These are phyloP conservation scores for Metschnikowia kofuensis DNA, from an alignment of 805 yeast species.

Conservation along the genomic window DNA sequence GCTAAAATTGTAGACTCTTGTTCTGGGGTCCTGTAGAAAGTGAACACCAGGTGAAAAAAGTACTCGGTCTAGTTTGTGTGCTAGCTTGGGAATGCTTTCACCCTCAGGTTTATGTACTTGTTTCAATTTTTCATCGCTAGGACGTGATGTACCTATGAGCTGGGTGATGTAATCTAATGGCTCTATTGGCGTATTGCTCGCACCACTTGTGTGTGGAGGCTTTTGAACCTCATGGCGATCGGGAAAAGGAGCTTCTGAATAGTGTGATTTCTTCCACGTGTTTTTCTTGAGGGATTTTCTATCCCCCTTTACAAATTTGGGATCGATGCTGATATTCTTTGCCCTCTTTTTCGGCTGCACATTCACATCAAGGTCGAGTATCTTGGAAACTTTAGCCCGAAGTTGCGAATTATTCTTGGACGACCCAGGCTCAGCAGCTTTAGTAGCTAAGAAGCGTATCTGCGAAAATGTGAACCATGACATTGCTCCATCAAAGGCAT, in stretches of 20 bases:
- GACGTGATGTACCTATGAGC: background rate
- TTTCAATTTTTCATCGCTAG: slow-evolving; percentile 7
- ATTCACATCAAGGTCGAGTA: background rate
- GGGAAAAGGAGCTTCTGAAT: too few species aligned
- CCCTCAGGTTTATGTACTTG: slow-evolving; percentile 22
- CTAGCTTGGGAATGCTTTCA: slow-evolving; percentile 50
- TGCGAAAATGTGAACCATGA: background rate
- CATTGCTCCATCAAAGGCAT: too few species aligned
- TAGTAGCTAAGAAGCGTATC: background rate
- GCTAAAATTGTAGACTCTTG: slow-evolving; percentile 67
- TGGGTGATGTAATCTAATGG: slow-evolving; percentile 2
- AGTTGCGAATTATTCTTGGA: slow-evolving; percentile 4
- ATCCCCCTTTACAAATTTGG: too few species aligned
- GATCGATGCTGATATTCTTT: background rate
- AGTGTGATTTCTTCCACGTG: too few species aligned
- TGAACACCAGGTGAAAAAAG: slow-evolving; percentile 82
- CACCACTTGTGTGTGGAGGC: too few species aligned
- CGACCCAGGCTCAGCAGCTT: slow-evolving; percentile 3
- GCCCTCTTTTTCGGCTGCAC: background rate
- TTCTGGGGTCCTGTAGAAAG: slow-evolving; percentile 71
- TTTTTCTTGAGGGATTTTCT: too few species aligned
- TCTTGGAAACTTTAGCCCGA: slow-evolving; percentile 5
- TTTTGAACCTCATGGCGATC: too few species aligned
- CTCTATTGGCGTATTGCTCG: background rate
- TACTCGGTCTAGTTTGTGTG: slow-evolving; percentile 67